Conservation (phyloP, 2,329 filamentous ascomycete genomes). For the Colletotrichum tabaci region DNA sequence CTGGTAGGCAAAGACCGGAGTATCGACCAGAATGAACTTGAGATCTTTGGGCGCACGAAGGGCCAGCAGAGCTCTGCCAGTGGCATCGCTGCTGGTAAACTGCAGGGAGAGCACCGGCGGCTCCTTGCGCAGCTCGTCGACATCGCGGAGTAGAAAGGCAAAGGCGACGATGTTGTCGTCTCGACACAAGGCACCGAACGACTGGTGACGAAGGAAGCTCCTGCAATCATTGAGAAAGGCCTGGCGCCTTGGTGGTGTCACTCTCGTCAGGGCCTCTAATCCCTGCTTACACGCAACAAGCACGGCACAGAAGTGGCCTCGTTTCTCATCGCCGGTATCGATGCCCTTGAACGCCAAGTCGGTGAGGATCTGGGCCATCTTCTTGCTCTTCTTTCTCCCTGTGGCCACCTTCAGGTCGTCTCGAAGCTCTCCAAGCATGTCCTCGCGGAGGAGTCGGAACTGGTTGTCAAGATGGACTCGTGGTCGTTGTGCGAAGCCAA, state of each 20-base stretch:
- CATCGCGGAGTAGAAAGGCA: slow-evolving; percentile 68
- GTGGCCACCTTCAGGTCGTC: slow-evolving; percentile 70
- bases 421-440: slow-evolving; percentile 77
- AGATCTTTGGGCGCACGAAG: slow-evolving; percentile 54
- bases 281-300: slow-evolving; percentile 59
- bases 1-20: slow-evolving; percentile 78
- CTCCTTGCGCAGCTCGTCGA: slow-evolving; percentile 57
- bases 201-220: slow-evolving; percentile 70
- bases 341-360: slow-evolving; percentile 57
- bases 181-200: slow-evolving; percentile 73
- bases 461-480: slow-evolving; percentile 76
- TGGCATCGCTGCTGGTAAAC: slow-evolving; percentile 61
- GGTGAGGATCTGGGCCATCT: slow-evolving; percentile 55
- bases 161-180: slow-evolving; percentile 71
- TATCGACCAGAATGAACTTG: slow-evolving; percentile 72
- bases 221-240: slow-evolving; percentile 62
- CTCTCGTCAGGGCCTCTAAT: slow-evolving; percentile 58
- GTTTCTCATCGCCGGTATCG: slow-evolving; percentile 51
- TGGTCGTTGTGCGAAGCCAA: slow-evolving; percentile 54
- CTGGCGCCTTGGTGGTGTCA: slow-evolving; percentile 53
- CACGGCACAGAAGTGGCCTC: slow-evolving; percentile 54
- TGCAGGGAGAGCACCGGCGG: slow-evolving; percentile 67
- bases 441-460: slow-evolving; percentile 79
- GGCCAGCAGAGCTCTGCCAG: slow-evolving; percentile 63
- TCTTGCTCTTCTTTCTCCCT: slow-evolving; percentile 63